Percentiles rank a stretch among this genome's conserved stretches.
Evolutionary conservation across 192 early-diverging fungal genomes (phyloP).

Genomic region (Linnemannia hyalina): DNA sequence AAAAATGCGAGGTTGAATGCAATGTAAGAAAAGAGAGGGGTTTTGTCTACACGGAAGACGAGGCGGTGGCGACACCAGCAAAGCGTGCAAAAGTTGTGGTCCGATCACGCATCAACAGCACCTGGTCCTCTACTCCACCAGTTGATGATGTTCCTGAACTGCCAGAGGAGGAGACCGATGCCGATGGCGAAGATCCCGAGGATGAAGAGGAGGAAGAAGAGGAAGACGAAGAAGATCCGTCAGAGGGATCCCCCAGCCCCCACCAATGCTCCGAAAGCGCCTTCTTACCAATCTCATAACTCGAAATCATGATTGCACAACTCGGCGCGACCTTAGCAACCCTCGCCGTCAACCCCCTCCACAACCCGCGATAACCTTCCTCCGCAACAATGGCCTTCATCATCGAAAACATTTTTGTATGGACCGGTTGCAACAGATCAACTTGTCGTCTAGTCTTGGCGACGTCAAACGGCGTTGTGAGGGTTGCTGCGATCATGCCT

Average conservation of each 20-base stretch:
- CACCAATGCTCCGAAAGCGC: conserved; percentile 54
- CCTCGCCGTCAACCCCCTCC: conserved; percentile 76
- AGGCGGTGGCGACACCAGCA: not conserved
- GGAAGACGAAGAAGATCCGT: conserved; percentile 9
- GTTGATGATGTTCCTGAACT: not conserved
- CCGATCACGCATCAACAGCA: conserved; percentile 32
- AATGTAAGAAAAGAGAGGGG: not conserved
- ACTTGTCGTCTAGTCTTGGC: conserved; percentile 94
- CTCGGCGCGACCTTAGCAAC: conserved; percentile 90
- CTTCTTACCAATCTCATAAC: conserved; percentile 82
- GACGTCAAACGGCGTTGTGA: conserved; percentile 97
- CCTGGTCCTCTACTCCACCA: conserved; percentile 18
- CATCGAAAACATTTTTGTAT: conserved; percentile 50
- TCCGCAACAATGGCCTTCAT: conserved; percentile 58
- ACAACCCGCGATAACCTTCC: conserved; percentile 68
- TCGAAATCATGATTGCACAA: conserved; percentile 97
- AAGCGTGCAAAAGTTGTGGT: not conserved
- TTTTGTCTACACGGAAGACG: not conserved
- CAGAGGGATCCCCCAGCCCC: conserved; percentile 38
- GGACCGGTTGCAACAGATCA: conserved; percentile 41
- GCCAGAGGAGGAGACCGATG: not conserved
- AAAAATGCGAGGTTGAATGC: not conserved
- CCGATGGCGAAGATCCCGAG: not conserved
- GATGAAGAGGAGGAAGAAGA: conserved; percentile 10
- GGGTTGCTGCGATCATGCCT: conserved; percentile 84